Evolutionary conservation across 2,329 filamentous ascomycete genomes (phyloP).

Genomic region (Daldinia sp.): DNA sequence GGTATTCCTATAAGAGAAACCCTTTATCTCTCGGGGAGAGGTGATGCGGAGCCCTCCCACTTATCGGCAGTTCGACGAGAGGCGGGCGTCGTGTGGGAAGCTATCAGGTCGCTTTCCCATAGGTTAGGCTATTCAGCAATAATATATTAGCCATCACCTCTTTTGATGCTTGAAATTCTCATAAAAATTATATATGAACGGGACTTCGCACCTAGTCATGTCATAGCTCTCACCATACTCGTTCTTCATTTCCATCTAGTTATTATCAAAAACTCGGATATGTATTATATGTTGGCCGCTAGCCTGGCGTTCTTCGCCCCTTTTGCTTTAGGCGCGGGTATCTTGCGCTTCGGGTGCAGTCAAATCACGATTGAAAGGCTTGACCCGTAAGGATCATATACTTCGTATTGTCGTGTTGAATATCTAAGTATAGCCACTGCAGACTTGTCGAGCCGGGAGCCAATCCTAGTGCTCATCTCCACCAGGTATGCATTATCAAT

Average conservation of each 20-base stretch:
- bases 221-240: background rate
- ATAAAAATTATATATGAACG: constrained; percentile 1
- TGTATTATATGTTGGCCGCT: constrained; percentile 8
- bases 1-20: background rate
- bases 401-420: background rate
- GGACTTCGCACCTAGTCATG: background rate
- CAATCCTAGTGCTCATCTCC: constrained; percentile 38
- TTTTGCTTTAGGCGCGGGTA: background rate
- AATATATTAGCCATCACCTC: constrained; percentile 7
- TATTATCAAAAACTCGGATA: background rate
- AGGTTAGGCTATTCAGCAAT: constrained; percentile 16
- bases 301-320: background rate
- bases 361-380: constrained; percentile 39
- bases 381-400: constrained; percentile 27
- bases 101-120: background rate
- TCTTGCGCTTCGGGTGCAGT: constrained; percentile 39
- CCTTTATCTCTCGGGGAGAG: background rate
- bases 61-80: constrained; percentile 15
- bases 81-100: constrained; percentile 1
- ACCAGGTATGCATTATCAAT: constrained; percentile 30
- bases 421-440: background rate
- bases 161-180: background rate
- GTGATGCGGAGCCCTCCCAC: background rate
- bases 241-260: background rate
- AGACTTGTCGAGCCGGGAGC: constrained; percentile 42